A percentile compares a stretch with the other conserved stretches of the same genome.
Conservation (phyloP, 176 grass and related monocot species). For the Lolium perenne region DNA sequence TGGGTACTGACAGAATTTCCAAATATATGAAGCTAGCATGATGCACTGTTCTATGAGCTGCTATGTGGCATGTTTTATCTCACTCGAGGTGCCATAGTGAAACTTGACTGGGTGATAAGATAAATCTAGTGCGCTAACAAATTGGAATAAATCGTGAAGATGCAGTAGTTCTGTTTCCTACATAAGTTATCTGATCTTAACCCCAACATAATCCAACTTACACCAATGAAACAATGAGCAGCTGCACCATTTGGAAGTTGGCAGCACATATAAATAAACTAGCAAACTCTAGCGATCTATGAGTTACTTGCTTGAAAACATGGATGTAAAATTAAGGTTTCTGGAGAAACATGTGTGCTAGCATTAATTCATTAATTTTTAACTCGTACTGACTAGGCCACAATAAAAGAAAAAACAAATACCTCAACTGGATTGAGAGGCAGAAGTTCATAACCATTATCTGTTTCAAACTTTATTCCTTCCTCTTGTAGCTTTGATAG, state of each 20-base stretch:
- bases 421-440: slow-evolving; percentile 86
- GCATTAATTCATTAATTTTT: slow-evolving; percentile 18
- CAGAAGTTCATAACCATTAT: slow-evolving; percentile 89
- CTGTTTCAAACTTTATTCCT: slow-evolving; percentile 79
- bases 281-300: background rate
- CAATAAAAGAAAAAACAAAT: slow-evolving; percentile 11
- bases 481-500: slow-evolving; percentile 88
- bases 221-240: background rate
- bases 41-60: background rate
- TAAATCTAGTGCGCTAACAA: background rate
- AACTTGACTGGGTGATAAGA: slow-evolving; percentile 15
- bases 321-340: background rate
- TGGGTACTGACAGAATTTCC: background rate
- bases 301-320: background rate
- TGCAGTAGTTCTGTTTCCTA: background rate
- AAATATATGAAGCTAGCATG: slow-evolving; percentile 20
- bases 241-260: slow-evolving; percentile 5
- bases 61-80: background rate
- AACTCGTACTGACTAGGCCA: background rate
- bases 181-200: background rate
- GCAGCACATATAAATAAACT: slow-evolving; percentile 24
- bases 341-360: background rate
- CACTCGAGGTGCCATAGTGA: background rate
- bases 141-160: background rate
- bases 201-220: background rate